These are phyloP conservation scores for Psidium friedrichsthalianum DNA, from an alignment of 345 rosid species.

Conservation along the genomic window DNA sequence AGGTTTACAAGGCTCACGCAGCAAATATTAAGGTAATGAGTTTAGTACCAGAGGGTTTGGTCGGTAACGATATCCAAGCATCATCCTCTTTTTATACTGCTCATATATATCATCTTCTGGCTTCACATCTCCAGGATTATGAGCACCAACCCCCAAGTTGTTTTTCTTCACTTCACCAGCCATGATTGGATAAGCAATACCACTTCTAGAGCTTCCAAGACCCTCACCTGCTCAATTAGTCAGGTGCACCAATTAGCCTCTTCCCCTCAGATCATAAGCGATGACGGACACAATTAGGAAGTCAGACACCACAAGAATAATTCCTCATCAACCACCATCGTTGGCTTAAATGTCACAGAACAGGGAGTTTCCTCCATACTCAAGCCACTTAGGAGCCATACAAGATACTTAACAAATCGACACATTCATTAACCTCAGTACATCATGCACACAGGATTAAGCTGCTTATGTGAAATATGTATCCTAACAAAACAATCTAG, in stretches of 20 bases:
- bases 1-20: background rate
- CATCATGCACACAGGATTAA: background rate
- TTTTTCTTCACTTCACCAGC: conserved; percentile 82
- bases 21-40: background rate
- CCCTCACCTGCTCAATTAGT: conserved; percentile 75
- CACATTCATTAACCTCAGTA: background rate
- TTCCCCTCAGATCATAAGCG: background rate
- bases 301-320: background rate
- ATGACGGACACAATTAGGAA: background rate
- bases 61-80: conserved; percentile 91
- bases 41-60: conserved; percentile 86
- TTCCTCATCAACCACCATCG: background rate
- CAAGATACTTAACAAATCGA: background rate
- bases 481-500: background rate
- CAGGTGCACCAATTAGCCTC: background rate
- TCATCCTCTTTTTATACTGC: conserved; percentile 99
- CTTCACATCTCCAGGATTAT: conserved; percentile 80
- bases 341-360: background rate
- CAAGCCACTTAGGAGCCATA: background rate
- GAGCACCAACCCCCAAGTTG: conserved; percentile 94
- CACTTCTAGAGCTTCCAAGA: conserved; percentile 84
- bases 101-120: conserved; percentile 95
- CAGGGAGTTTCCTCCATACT: background rate
- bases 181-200: conserved; percentile 87
- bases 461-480: background rate